Evolutionary conservation across 768 basidiomycete genomes (phyloP), one percentile per base, ranked within the genome.

Genomic region (Lactarius deliciosus): DNA sequence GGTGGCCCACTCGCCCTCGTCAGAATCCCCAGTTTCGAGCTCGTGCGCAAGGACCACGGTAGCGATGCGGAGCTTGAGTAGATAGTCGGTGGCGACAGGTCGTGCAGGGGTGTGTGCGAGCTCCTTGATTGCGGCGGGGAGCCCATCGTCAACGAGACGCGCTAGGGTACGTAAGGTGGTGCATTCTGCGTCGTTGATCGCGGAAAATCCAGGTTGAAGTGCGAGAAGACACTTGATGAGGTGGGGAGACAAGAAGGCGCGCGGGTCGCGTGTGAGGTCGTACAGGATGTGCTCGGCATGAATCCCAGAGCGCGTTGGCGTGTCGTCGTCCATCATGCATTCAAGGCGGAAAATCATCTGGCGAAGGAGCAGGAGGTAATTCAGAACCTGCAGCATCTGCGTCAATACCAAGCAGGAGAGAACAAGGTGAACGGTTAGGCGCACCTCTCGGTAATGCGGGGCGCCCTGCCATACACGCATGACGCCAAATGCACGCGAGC

Each of bases 361-460:
- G 7, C 87, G 85, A 30, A 92, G 76, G 18, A 90, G 80, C 16
- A 94, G 78, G 9, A 91, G 79, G 71, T 89, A 88, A 68, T 91
- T 89, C 36, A 90, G 82, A 57, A 92, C 88, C 91, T 87, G 71
- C n/a, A 1, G 40, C 5, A 32, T 22, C 47, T 63, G 28, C 50
- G 30, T 63, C 32, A 68, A 41, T 20, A 54, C 60, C n/a, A 9
- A 54, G 50, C 38, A 25, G 2, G 61, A 11, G 8, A 68, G 9
- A 28, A 28, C 22, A 13, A 22, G 25, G 54, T 60, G 4, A 25
- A 64, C 20, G 56, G 34, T 25, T 47, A 20, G 57, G 66, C 77
- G 54, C 66, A 91, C 91, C 79, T 91, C 87, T 54, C 86, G 81
- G 74, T 92, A 93, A 9, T 89, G 90, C 34, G 88, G 84, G 30